These are phyloP conservation scores for Agapanthus africanus DNA, from an alignment of 106 monocot species.

Conservation along the genomic window DNA sequence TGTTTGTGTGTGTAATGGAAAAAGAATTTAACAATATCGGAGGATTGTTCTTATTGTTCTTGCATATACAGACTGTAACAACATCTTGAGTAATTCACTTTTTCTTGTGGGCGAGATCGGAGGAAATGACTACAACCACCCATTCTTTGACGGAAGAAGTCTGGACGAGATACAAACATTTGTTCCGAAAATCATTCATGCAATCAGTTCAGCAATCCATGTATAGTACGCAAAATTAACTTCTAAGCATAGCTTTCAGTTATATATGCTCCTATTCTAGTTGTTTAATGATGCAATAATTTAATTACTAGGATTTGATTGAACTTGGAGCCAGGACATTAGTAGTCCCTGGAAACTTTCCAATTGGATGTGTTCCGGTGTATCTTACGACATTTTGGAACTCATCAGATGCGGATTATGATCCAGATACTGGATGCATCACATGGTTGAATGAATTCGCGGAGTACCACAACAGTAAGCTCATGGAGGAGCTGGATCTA, in stretches of 20 bases:
- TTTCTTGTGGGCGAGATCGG: constrained; percentile 60
- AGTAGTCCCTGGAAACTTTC: constrained; percentile 48
- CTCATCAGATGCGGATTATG: constrained; percentile 34
- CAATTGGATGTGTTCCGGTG: constrained; percentile 41
- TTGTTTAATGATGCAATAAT: neutral
- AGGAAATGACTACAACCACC: constrained; percentile 42
- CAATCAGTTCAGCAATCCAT: constrained; percentile 2
- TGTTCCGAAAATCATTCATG: neutral
- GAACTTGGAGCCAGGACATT: constrained; percentile 42
- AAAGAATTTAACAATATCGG: no score
- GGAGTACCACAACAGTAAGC: constrained; percentile 27
- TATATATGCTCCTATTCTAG: neutral
- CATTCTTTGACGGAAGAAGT: neutral
- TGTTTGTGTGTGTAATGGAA: no score
- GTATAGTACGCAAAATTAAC: constrained; percentile 9
- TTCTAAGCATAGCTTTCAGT: no score
- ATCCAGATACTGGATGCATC: constrained; percentile 42
- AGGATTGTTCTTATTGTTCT: no score
- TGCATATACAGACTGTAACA: neutral
- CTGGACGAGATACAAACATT: constrained; percentile 6
- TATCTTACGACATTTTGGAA: constrained; percentile 23
- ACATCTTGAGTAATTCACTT: constrained; percentile 12
- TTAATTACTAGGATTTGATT: constrained; percentile 22
- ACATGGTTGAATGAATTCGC: constrained; percentile 44
- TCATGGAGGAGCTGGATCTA: constrained; percentile 20